Conservation (phyloP, 164 flowering plant genomes). For the Pachysandra terminalis region DNA sequence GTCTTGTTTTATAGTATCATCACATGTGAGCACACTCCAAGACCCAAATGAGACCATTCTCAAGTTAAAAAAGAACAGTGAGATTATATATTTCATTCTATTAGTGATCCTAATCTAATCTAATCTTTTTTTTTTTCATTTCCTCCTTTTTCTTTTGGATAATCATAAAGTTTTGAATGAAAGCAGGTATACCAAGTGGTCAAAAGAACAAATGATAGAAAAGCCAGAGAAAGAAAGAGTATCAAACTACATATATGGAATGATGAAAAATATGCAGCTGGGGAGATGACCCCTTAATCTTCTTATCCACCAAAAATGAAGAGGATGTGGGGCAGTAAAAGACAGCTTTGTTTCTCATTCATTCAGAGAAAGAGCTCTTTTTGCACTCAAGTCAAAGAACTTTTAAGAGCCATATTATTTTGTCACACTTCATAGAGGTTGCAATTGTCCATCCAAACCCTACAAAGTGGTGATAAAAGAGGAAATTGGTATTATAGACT, state of each 20-base stretch:
- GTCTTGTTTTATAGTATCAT: not conserved
- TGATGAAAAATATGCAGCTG: not conserved
- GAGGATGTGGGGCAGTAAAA: slow-evolving; percentile 9
- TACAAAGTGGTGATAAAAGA: slow-evolving; percentile 3
- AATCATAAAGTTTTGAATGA: not conserved
- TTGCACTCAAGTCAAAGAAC: slow-evolving; percentile 20
- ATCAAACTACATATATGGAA: no score
- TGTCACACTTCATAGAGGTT: slow-evolving; percentile 8
- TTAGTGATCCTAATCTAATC: not conserved
- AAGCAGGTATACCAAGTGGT: no score
- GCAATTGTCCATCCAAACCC: not conserved
- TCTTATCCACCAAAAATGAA: not conserved
- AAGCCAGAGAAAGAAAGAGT: not conserved
- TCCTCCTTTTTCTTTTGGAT: not conserved
- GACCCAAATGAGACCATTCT: no score
- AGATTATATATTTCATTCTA: not conserved
- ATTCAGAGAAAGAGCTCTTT: not conserved
- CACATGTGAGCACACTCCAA: not conserved
- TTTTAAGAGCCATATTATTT: slow-evolving; percentile 20
- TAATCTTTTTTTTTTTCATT: not conserved
- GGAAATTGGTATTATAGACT: not conserved
- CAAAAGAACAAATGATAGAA: no score
- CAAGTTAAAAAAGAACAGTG: no score
- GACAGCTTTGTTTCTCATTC: slow-evolving; percentile 8
- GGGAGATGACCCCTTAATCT: slow-evolving; percentile 2